phyloP scores from a whole-genome alignment of 108 stramenopile species.

The Schizochytrium sp. region DNA sequence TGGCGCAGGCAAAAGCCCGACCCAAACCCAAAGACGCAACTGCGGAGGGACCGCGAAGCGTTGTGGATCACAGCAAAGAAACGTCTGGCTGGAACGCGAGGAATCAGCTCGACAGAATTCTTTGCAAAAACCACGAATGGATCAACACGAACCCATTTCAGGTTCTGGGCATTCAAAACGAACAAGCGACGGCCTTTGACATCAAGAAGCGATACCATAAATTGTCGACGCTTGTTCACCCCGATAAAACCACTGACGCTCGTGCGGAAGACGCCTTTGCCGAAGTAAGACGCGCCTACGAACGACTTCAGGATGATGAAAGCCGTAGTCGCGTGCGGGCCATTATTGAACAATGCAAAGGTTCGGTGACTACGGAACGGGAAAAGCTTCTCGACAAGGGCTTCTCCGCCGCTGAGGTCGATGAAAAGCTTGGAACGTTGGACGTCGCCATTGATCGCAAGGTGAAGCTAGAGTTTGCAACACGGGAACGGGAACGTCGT shows the following conservation, averaged over 20 bases:
- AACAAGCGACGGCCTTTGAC: conserved; percentile 45
- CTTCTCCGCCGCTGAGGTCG: not conserved
- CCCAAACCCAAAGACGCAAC: not conserved
- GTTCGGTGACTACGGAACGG: not conserved
- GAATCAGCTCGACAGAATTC: conserved; percentile 36
- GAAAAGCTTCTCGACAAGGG: not conserved
- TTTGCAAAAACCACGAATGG: conserved; percentile 39
- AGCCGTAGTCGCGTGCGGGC: not conserved
- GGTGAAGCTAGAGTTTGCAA: conserved; percentile 24
- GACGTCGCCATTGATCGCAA: not conserved
- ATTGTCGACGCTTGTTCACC: conserved; percentile 43
- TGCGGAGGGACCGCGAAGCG: conserved; percentile 1
- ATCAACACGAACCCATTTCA: conserved; percentile 47
- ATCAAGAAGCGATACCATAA: conserved; percentile 40
- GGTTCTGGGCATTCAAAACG: conserved; percentile 36
- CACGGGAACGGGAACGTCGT: conserved; percentile 30
- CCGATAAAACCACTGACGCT: conserved; percentile 45
- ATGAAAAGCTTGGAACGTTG: not conserved
- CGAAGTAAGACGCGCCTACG: not conserved
- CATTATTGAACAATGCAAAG: not conserved
- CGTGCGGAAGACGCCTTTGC: conserved; percentile 40
- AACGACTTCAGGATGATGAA: not conserved
- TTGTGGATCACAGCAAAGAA: not conserved
- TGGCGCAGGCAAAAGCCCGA: not conserved
- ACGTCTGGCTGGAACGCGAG: conserved; percentile 29